Evolutionary conservation across 805 yeast genomes (phyloP).

Genomic region (Pichia gijzeniarum): DNA sequence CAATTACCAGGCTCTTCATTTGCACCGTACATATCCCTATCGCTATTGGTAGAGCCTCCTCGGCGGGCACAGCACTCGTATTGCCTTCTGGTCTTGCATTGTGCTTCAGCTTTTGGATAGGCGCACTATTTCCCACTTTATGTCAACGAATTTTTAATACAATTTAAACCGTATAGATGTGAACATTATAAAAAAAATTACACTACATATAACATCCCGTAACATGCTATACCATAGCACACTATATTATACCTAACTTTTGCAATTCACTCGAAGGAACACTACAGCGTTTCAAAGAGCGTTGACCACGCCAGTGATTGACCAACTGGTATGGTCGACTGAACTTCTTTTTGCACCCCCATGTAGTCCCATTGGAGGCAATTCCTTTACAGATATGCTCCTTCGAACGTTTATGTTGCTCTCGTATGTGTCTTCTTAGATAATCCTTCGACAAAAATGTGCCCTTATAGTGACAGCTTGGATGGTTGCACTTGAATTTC

Average conservation of each 20-base stretch:
- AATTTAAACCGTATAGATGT: too few relatives aligned
- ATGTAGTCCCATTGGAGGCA: conserved; percentile 17
- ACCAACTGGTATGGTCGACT: conserved; percentile 30
- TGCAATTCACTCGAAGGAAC: conserved; percentile 22
- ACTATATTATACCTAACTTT: neutral
- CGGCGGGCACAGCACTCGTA: too few relatives aligned
- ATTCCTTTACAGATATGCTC: conserved; percentile 25
- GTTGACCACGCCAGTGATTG: conserved; percentile 30
- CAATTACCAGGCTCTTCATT: too few relatives aligned
- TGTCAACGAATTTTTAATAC: too few relatives aligned
- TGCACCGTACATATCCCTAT: too few relatives aligned
- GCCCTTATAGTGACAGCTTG: conserved; percentile 26
- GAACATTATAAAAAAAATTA: too few relatives aligned
- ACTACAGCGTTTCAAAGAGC: conserved; percentile 26
- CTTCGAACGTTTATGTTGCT: conserved; percentile 25
- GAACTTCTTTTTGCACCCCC: conserved; percentile 31
- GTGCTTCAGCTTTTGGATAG: too few relatives aligned
- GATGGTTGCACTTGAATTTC: conserved; percentile 18
- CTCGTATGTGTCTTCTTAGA: conserved; percentile 27
- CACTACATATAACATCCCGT: too few relatives aligned
- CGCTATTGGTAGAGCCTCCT: too few relatives aligned
- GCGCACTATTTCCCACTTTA: too few relatives aligned
- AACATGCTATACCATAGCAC: too few relatives aligned
- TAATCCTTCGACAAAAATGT: conserved; percentile 28
- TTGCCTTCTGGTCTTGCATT: too few relatives aligned